These are phyloP conservation scores for Triticum aestivum DNA, from an alignment of 176 grass and related monocot genomes.

Conservation along the genomic window DNA sequence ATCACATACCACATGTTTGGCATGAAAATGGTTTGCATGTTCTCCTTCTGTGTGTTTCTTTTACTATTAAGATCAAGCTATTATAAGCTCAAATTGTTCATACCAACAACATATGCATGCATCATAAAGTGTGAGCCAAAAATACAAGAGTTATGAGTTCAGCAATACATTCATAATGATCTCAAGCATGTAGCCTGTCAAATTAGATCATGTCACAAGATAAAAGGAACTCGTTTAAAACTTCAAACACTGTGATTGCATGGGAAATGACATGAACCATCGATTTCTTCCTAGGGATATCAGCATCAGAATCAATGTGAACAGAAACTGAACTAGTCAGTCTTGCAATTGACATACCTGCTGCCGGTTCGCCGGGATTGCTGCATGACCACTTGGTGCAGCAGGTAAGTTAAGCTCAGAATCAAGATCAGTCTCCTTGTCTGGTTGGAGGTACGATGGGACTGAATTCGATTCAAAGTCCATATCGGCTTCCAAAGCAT, in stretches of 20 bases:
- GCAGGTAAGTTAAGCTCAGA: constrained; percentile 68
- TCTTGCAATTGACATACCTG: constrained; percentile 20
- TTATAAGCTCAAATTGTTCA: not conserved
- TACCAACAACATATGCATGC: not conserved
- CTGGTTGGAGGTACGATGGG: constrained; percentile 92
- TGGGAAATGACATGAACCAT: not conserved
- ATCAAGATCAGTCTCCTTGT: constrained; percentile 69
- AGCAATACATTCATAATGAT: not conserved
- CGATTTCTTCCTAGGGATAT: not conserved
- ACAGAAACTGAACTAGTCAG: not conserved
- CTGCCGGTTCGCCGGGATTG: constrained; percentile 14
- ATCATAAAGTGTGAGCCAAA: not conserved
- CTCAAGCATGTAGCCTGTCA: not conserved
- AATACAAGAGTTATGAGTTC: not conserved
- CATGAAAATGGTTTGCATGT: not conserved
- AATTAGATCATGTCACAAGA: not conserved
- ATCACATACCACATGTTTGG: not conserved
- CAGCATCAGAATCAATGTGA: not conserved
- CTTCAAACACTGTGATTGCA: not conserved
- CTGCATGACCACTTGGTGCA: constrained; percentile 65
- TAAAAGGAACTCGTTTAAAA: not conserved
- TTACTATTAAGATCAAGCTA: constrained; percentile 10
- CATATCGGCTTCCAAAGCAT: constrained; percentile 98
- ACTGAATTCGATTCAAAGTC: constrained; percentile 70
- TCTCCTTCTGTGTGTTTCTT: not conserved